Evolutionary conservation across 352 stramenopile species (phyloP), one percentile per base, ranked within the genome.

Genomic region (Phytophthora fragariaefolia): DNA sequence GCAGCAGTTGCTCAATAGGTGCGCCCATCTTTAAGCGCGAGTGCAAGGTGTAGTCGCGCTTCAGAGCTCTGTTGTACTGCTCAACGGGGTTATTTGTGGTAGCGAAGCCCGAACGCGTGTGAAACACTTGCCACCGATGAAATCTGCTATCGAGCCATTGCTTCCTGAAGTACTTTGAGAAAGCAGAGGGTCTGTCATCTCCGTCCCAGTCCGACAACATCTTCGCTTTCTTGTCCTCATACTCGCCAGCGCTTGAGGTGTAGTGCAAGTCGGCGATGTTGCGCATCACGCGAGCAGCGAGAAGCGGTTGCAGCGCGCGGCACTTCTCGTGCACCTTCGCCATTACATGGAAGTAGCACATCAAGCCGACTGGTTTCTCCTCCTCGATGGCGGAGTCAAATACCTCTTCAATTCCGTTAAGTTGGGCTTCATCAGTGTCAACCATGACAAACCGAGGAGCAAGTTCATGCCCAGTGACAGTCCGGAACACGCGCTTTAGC

Each of bases 1-100:
- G 17, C 17, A 42, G 13, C 4, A 42, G 18, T 15, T 42, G 34
- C 34, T 15, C 34, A 4, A 42, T 12, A 17, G 18, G 13, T 4
- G 34, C 34, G 26, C 27, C 27, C 6, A 18, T 42, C 18, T 54
- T 27, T 15, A 27, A n/a, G 3, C 17, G 13, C 15, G n/a, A 9
- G 10, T 42, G 47, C 7, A 15, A 17, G 26, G 24, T 26, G 6
- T 40, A 27, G 0, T 23, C 18, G 24, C 46, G 46, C 38, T 46
- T 46, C 4, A 46, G 6, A 5, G 38, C 23, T 3, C 17, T 6
- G 26, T 51, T 51, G 32, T 46, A 57, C 28, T 45, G 49, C 18
- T 57, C 49, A 8, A 57, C 24, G 13, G 49, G n/a, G 13, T 57
- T 57, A 26, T 57, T 57, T 4, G 49, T 57, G 1, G 28, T 30